Base-by-base conservation (phyloP, 164 flowering plant species). In the Aristolochia fimbriata region DNA sequence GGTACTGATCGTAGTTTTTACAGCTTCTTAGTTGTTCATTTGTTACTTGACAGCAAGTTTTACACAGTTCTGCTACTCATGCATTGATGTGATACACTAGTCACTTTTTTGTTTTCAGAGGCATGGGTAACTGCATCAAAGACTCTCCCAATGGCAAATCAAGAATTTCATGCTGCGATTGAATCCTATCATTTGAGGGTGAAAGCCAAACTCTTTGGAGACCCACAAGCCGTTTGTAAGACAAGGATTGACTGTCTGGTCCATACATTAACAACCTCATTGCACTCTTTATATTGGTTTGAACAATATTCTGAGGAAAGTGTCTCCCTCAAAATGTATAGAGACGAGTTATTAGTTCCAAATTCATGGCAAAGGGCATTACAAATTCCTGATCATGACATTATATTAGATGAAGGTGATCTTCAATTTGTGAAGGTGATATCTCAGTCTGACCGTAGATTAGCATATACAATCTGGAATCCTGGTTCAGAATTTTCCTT, bases 161-260 rank as follows among this genome's bases (percentile, higher is more conserved):
- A 77, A 73, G 97, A 93, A 65, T 90, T 91, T 51, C 82, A 89
- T 58, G 87, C 96, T 69, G 97, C 97, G 48, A 83, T 88, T 58
- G 99, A 90, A 80, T 83, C 91, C 19, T 93, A 93, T 71, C 99
- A 90, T 65, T 76, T 86, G 69, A 93, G 88, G 80, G 73, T 93
- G 71, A 93, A 90, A 74, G 69, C 67, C 21, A 86, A 78, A 70
- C 70, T 93, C 2, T 88, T 76, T 70, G 97, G 90, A 71, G 97
- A 93, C 74, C 81, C 96, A 58, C 92, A 82, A 74, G 92, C 88
- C 58, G 87, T 86, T 68, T 81, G 95, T n/a, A 74, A 83, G 48
- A 88, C 83, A 61, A 81, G 99, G 66, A 92, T 93, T 47, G 99
- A 90, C 68, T 90, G 99, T 97, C 70, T 93, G 66, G 96, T 90